A percentile compares a stretch with the other conserved stretches of the same genome.
These are phyloP conservation scores for Myxozyma geophila DNA, from an alignment of 805 yeast species.

Conservation along the genomic window DNA sequence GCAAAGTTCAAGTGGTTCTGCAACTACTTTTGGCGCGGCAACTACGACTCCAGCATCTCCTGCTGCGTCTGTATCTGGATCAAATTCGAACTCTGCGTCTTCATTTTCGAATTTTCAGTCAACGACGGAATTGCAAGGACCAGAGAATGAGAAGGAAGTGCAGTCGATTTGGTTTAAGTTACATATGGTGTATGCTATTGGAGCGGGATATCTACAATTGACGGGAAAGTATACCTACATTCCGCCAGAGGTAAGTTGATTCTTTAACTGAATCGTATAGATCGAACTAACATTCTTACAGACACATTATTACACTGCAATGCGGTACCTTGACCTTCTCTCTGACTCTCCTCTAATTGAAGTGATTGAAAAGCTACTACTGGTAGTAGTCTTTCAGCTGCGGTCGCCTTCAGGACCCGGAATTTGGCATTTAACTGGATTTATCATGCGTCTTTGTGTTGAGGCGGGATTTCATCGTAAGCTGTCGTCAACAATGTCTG, in stretches of 20 bases:
- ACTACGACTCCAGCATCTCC: neutral
- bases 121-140: neutral
- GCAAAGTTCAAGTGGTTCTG: neutral
- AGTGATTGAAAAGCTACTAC: slow-evolving; percentile 29
- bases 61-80: neutral
- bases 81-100: neutral
- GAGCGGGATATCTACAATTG: slow-evolving; percentile 32
- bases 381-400: slow-evolving; percentile 31
- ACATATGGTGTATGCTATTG: slow-evolving; percentile 35
- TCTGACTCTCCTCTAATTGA: slow-evolving; percentile 31
- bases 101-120: neutral
- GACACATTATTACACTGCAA: slow-evolving; percentile 29
- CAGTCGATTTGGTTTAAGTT: slow-evolving; percentile 31
- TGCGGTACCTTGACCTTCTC: slow-evolving; percentile 30
- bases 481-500: slow-evolving; percentile 11
- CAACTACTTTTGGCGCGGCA: neutral
- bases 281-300: neutral
- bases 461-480: slow-evolving; percentile 35
- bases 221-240: slow-evolving; percentile 26
- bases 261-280: neutral
- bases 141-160: slow-evolving; percentile 7
- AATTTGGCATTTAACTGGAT: slow-evolving; percentile 37
- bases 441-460: slow-evolving; percentile 31
- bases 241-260: slow-evolving; percentile 27
- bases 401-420: slow-evolving; percentile 35